phyloP scores from a whole-genome alignment of 73 alveolate genomes.

The Paraurostyla sp. region DNA sequence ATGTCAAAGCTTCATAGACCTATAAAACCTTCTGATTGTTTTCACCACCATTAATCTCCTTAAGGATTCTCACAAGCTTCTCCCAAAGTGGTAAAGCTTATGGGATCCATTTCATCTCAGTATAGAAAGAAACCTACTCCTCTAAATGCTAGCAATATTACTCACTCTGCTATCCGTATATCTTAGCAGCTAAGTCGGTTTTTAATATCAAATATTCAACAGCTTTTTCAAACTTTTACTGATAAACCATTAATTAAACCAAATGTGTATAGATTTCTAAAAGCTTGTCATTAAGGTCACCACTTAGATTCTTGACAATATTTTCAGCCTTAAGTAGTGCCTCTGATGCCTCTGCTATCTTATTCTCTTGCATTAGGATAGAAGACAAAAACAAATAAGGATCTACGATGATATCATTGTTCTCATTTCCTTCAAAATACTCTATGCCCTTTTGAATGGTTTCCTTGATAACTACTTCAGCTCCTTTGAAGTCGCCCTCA shows the following conservation, averaged over 20 bases:
- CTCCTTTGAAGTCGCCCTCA: slow-evolving; percentile 7
- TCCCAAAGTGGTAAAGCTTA: slow-evolving; percentile 41
- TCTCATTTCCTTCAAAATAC: slow-evolving; percentile 33
- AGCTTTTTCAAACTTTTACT: not conserved
- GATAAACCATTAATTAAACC: not conserved
- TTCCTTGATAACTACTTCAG: not conserved
- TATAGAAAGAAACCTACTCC: not conserved
- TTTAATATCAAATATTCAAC: not conserved
- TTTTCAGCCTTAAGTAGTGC: slow-evolving; percentile 14
- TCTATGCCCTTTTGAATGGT: not conserved
- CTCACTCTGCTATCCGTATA: slow-evolving; percentile 25
- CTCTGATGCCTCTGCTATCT: not conserved
- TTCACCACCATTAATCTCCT: slow-evolving; percentile 53
- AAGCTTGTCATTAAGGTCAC: slow-evolving; percentile 25
- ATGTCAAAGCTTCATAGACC: not conserved
- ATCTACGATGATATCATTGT: not conserved
- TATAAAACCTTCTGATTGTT: slow-evolving; percentile 3
- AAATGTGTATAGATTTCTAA: slow-evolving; percentile 27
- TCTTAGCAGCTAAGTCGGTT: slow-evolving; percentile 12
- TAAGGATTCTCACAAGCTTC: slow-evolving; percentile 12
- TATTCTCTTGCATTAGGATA: not conserved
- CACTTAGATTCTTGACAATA: slow-evolving; percentile 17
- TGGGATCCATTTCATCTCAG: not conserved
- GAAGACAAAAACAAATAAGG: not conserved
- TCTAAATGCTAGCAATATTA: slow-evolving; percentile 27